Evolutionary conservation across 805 yeast species (phyloP), one percentile per base, ranked within the genome.

Genomic region (Blastobotrys muscicola): DNA sequence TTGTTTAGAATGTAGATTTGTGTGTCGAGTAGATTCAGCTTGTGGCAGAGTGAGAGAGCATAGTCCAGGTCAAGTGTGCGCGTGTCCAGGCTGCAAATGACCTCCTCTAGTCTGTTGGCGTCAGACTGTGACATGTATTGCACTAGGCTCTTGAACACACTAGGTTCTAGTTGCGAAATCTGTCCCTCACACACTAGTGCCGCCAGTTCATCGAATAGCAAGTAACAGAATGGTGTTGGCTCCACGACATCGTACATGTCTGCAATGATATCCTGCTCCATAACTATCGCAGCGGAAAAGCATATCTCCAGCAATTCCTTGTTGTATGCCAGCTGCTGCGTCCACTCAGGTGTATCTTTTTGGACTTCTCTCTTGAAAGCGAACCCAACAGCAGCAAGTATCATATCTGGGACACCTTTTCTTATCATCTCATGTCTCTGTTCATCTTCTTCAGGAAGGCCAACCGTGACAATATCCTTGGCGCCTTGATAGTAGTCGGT

Each of bases 51-150:
- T 9, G 68, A 68, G 10, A 86, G 69, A 0, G 95, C 78, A 15
- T 80, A 64, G 60, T 90, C 95, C 32, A 90, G 73, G 56, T 90
- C 95, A 41, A 92, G 68, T 9, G 78, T 72, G 5, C 67, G 52
- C 7, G 83, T 69, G 53, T 87, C 89, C 20, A 90, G 57, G 1
- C 76, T 63, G 51, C 94, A 82, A 8, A 89, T 67, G 29, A 85
- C 56, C 45, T 80, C 80, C 37, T 85, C 87, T 13, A 90, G 66
- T 0, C 62, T 52, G 2, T 70, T 75, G 4, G 63, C 67, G 4
- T 52, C 49, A 0, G 59, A 45, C 1, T 71, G 65, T 5, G 64
- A 53, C 49, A 75, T 78, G 42, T 66, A 61, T 29, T 66, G 64
- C 2, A 89, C 81, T 62, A 89, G 69, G 9, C 69, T 70, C 50